Conservation (phyloP, 2,329 filamentous ascomycete genomes). For the Harringtonia lauricola region DNA sequence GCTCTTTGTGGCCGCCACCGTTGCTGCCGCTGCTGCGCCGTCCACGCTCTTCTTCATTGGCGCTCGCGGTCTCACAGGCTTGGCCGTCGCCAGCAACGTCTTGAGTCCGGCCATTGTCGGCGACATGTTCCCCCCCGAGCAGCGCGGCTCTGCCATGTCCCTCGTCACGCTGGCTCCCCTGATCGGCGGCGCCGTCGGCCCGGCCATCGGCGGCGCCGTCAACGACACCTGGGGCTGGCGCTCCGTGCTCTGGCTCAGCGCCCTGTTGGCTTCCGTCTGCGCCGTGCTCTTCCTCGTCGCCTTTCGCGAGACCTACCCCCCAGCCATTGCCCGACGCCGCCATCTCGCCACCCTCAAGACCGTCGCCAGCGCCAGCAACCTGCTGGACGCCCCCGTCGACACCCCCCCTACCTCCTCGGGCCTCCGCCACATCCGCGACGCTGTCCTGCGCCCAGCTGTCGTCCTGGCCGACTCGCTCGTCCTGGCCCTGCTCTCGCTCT, state of each 20-base stretch:
- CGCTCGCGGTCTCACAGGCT: constrained; percentile 54
- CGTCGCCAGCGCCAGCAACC: not conserved
- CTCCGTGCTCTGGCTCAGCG: constrained; percentile 20
- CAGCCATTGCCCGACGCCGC: constrained; percentile 34
- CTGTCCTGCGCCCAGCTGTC: constrained; percentile 35
- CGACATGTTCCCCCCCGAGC: constrained; percentile 45
- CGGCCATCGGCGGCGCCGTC: constrained; percentile 21
- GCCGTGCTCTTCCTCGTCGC: constrained; percentile 15
- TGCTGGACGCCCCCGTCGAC: constrained; percentile 15
- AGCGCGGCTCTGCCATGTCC: constrained; percentile 43
- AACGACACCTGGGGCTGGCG: constrained; percentile 21
- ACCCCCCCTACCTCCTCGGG: constrained; percentile 12
- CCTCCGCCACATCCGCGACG: constrained; percentile 38
- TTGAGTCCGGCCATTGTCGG: constrained; percentile 54
- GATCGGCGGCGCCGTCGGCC: constrained; percentile 20
- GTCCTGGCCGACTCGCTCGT: constrained; percentile 34
- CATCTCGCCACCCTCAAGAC: not conserved
- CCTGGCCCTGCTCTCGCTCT: constrained; percentile 30
- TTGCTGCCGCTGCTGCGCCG: constrained; percentile 23
- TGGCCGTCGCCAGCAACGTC: constrained; percentile 51
- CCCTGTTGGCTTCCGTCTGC: constrained; percentile 13
- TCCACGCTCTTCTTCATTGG: constrained; percentile 51
- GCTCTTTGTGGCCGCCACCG: constrained; percentile 37
- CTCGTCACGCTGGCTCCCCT: constrained; percentile 17
- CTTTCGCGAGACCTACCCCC: constrained; percentile 26